phyloP scores from a whole-genome alignment of 352 stramenopile species.

The Globisporangium abappressorium region DNA sequence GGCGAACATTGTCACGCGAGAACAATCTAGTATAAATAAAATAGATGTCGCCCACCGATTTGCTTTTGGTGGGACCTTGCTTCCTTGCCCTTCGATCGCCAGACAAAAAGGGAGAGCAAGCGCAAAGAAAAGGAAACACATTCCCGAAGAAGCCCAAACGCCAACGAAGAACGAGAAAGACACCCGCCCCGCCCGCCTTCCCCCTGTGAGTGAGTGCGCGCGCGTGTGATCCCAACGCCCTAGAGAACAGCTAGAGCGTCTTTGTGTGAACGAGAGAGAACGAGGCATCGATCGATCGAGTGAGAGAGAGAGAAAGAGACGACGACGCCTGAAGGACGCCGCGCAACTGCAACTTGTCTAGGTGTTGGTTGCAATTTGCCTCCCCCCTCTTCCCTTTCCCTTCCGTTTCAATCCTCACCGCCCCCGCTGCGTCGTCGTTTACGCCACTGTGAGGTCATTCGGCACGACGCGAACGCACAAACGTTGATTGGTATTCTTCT shows the following conservation, averaged over 20 bases:
- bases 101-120: background rate
- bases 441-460: background rate
- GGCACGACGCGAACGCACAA: background rate
- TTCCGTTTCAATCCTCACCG: conserved; percentile 8
- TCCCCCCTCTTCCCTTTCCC: background rate
- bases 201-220: background rate
- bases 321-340: background rate
- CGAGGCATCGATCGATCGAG: background rate
- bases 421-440: background rate
- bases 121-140: background rate
- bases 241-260: background rate
- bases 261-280: background rate
- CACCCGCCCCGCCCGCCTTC: background rate
- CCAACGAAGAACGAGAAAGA: conserved; percentile 4
- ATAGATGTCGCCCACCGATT: background rate
- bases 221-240: background rate
- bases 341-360: conserved; percentile 6
- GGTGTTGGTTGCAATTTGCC: conserved; percentile 6
- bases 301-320: background rate
- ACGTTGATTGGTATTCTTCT: conserved; percentile 6
- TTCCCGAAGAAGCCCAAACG: conserved; percentile 3
- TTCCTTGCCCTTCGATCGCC: background rate
- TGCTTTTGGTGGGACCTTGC: background rate
- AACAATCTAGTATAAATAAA: background rate
- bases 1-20: background rate